Evolutionary conservation across 1,284 basidiomycete species (phyloP).

Genomic region (Puccinia sorghi): DNA sequence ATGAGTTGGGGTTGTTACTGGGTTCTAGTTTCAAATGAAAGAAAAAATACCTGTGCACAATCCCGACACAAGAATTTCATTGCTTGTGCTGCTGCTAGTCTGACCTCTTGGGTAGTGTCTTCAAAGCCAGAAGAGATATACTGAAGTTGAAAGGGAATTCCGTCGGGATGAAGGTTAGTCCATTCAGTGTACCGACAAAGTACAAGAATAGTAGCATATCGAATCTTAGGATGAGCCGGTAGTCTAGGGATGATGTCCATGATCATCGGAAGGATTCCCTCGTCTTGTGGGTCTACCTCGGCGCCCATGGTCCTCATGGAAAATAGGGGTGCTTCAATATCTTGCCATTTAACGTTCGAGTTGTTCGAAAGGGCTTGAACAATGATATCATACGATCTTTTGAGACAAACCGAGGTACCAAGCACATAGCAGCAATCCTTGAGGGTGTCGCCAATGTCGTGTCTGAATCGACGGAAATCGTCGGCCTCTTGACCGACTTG

Average conservation of each 20-base stretch:
- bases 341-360: slow-evolving; percentile 74
- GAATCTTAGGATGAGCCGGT: slow-evolving; percentile 85
- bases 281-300: slow-evolving; percentile 79
- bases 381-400: slow-evolving; percentile 78
- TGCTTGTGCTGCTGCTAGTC: slow-evolving; percentile 91
- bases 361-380: slow-evolving; percentile 67
- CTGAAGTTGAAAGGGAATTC: slow-evolving; percentile 80
- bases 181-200: slow-evolving; percentile 96
- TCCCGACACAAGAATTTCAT: slow-evolving; percentile 97
- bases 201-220: slow-evolving; percentile 92
- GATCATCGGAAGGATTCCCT: slow-evolving; percentile 85
- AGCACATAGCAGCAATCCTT: slow-evolving; percentile 98
- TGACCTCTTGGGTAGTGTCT: slow-evolving; percentile 71
- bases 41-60: slow-evolving; percentile 72
- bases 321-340: slow-evolving; percentile 95
- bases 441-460: slow-evolving; percentile 97
- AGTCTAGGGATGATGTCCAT: slow-evolving; percentile 91
- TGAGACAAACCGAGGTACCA: slow-evolving; percentile 79
- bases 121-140: slow-evolving; percentile 93
- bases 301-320: slow-evolving; percentile 98
- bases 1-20: not conserved
- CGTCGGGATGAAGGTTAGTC: slow-evolving; percentile 85
- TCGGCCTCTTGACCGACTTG: slow-evolving; percentile 84
- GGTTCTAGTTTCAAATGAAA: not conserved
- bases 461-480: slow-evolving; percentile 89